These are phyloP conservation scores for Plantago coronopus DNA, from an alignment of 305 asterid species.

Conservation along the genomic window DNA sequence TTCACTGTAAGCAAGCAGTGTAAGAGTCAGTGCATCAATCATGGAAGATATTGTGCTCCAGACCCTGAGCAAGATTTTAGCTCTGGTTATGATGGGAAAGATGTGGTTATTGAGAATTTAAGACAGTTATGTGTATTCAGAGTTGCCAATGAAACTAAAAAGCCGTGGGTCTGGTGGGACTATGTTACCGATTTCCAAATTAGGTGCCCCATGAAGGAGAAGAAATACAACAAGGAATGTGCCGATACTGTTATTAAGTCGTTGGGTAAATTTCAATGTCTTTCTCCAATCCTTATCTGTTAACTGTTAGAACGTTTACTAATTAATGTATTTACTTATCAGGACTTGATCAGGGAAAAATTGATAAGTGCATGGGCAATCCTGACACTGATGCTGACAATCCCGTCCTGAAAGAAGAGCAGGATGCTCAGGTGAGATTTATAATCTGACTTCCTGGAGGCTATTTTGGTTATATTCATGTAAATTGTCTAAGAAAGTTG, in stretches of 20 bases:
- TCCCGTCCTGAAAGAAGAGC: slow-evolving; percentile 58
- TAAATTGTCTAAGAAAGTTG: slow-evolving; percentile 26
- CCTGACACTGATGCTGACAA: slow-evolving; percentile 50
- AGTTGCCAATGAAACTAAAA: slow-evolving; percentile 77
- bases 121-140: slow-evolving; percentile 89
- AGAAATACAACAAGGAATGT: slow-evolving; percentile 87
- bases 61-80: slow-evolving; percentile 98
- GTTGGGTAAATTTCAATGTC: slow-evolving; percentile 45
- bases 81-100: slow-evolving; percentile 87
- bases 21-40: slow-evolving; percentile 92
- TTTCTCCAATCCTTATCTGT: slow-evolving; percentile 4
- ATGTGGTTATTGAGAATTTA: slow-evolving; percentile 84
- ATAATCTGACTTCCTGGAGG: background rate
- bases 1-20: slow-evolving; percentile 90
- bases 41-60: slow-evolving; percentile 94
- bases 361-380: slow-evolving; percentile 65
- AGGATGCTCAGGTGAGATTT: slow-evolving; percentile 54
- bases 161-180: slow-evolving; percentile 99
- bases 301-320: background rate
- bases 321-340: slow-evolving; percentile 10
- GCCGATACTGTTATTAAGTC: slow-evolving; percentile 71
- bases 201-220: slow-evolving; percentile 97
- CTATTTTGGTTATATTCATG: slow-evolving; percentile 19
- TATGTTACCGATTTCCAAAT: slow-evolving; percentile 96
- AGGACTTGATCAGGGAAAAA: slow-evolving; percentile 53